Percentiles rank a stretch among this genome's conserved stretches.
phyloP scores from a whole-genome alignment of 2,329 filamentous ascomycete species.

The Calycina marina region DNA sequence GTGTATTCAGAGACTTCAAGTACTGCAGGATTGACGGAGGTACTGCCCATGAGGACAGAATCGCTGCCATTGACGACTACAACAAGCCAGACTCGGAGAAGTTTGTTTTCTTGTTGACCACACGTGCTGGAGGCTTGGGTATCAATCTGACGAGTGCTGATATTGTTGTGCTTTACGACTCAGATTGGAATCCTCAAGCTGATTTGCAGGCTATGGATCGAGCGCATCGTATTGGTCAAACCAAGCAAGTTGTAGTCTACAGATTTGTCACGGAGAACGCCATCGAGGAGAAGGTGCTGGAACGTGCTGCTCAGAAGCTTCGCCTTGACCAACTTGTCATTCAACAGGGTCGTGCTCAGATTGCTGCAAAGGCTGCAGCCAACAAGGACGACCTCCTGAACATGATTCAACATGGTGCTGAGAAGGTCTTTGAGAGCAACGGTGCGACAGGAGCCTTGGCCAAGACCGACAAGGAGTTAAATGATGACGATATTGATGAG shows the following conservation, averaged over 20 bases:
- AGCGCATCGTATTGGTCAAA: slow-evolving; percentile 95
- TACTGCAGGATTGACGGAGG: slow-evolving; percentile 97
- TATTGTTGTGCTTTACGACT: slow-evolving; percentile 92
- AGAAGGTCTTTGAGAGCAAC: slow-evolving; percentile 73
- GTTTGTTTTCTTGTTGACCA: slow-evolving; percentile 91
- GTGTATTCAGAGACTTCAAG: slow-evolving; percentile 84
- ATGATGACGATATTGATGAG: slow-evolving; percentile 79
- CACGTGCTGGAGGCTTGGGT: slow-evolving; percentile 84
- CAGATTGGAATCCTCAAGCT: slow-evolving; percentile 97
- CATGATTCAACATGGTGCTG: slow-evolving; percentile 99
- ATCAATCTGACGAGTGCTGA: slow-evolving; percentile 95
- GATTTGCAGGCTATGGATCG: slow-evolving; percentile 98
- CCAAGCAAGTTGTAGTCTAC: slow-evolving; percentile 94
- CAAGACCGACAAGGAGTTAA: slow-evolving; percentile 46
- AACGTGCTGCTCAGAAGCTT: slow-evolving; percentile 91
- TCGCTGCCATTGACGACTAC: slow-evolving; percentile 95
- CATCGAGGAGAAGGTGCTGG: slow-evolving; percentile 95
- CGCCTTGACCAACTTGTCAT: slow-evolving; percentile 95
- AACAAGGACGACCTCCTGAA: slow-evolving; percentile 92
- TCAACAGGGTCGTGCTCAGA: slow-evolving; percentile 88
- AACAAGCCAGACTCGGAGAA: slow-evolving; percentile 93
- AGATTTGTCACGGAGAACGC: slow-evolving; percentile 95
- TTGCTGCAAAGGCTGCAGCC: slow-evolving; percentile 76
- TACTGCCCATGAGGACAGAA: slow-evolving; percentile 94
- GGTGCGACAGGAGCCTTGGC: slow-evolving; percentile 46